Conservation (phyloP, 2,329 filamentous ascomycete genomes). For the Beauveria caledonica region DNA sequence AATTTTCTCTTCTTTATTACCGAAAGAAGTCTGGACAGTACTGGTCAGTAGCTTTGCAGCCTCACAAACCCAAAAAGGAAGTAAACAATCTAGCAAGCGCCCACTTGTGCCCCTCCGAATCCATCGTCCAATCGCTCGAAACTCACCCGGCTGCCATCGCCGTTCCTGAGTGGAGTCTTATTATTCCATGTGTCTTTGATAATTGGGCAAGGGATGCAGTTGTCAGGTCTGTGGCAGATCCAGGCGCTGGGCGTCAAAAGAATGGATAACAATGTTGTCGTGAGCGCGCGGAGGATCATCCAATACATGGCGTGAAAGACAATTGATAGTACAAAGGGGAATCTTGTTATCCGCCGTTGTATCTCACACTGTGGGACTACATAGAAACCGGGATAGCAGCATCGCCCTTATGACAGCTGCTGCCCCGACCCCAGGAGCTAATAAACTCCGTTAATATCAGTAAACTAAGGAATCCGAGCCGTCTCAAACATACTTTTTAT, state of each 20-base stretch:
- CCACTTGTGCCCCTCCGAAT: neutral
- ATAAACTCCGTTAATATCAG: neutral
- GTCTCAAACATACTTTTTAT: constrained; percentile 6
- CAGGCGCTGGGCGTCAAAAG: neutral
- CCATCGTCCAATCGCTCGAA: constrained; percentile 1
- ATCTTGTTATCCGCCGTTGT: too few relatives aligned
- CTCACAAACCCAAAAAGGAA: neutral
- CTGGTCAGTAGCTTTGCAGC: neutral
- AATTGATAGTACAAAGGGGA: neutral
- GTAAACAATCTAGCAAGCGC: constrained; percentile 6
- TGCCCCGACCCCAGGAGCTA: neutral
- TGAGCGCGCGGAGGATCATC: neutral
- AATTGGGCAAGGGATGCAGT: neutral
- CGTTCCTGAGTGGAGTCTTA: constrained; percentile 2
- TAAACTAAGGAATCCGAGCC: neutral
- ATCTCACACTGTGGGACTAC: too few relatives aligned
- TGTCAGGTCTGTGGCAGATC: neutral
- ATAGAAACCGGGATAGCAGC: neutral
- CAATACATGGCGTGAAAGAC: too few relatives aligned
- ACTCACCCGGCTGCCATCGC: neutral
- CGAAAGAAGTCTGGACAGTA: neutral
- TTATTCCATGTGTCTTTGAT: constrained; percentile 10
- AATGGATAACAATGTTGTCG: neutral
- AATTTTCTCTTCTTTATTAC: neutral
- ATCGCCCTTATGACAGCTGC: neutral